Base-by-base conservation (phyloP, 345 rosid genomes). In the Excoecaria agallocha region DNA sequence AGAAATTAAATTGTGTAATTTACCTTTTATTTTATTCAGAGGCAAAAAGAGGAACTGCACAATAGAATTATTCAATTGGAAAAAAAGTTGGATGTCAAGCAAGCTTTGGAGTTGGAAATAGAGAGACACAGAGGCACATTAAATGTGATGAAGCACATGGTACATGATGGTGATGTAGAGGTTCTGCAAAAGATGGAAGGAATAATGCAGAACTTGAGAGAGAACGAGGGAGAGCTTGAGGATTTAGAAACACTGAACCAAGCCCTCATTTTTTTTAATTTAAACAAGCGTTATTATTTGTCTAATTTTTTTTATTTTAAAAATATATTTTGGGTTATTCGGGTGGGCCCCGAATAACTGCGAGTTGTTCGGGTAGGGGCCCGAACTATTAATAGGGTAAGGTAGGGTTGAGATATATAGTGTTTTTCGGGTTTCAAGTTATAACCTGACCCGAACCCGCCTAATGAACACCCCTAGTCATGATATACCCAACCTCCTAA, bases 61-160 rank as follows among this genome's bases (percentile, higher is more conserved):
- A 82, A 88, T 59, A 86, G 86, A 76, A 93, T 89, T 63, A 74
- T 87, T 83, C 76, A 84, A 70, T 81, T 93, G 75, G 91, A 91
- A 80, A 86, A 85, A 69, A 82, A 96, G 82, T 85, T 96, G 74
- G 99, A 86, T 78, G 88, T 88, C 64, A 95, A 90, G 74, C 96
- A 96, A 74, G 88, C 91, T 48, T 80, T 93, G 79, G 96, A 89
- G 77, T 71, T 96, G 86, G 96, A 93, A 84, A 90, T 91, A 15
- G 89, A 91, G 80, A 85, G 77, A 74, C 81, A 93, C 80, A 87
- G 78, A 83, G 88, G 94, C 50, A 77, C 87, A 49, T 48, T 93
- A 73, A 86, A 88, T 67, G 87, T 93, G 73, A 88, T 90, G 85
- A 87, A 82, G 84, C 89, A 85, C 84, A 84, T 88, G 94, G 89